phyloP scores from a whole-genome alignment of 352 stramenopile species.

The Phytophthora citrophthora region DNA sequence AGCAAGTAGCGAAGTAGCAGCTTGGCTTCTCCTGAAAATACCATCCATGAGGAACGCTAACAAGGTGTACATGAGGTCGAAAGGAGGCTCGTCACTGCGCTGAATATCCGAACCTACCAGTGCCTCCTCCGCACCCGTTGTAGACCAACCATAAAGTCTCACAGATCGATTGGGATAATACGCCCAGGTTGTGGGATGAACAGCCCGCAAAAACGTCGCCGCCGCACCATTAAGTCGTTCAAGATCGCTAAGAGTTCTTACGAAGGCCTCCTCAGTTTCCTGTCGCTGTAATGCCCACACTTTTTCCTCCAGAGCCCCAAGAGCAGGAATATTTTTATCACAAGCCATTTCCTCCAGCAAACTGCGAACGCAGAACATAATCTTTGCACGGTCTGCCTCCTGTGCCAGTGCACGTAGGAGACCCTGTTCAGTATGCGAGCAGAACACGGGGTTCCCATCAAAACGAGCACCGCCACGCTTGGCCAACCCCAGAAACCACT shows the following conservation, averaged over 20 bases:
- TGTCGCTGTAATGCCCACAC: conserved; percentile 69
- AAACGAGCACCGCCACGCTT: conserved; percentile 59
- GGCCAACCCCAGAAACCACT: conserved; percentile 72
- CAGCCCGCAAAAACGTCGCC: conserved; percentile 58
- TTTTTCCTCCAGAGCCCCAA: conserved; percentile 62
- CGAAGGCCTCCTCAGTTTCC: conserved; percentile 65
- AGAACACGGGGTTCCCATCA: conserved; percentile 62
- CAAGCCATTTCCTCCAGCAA: conserved; percentile 68
- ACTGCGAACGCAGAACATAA: conserved; percentile 79
- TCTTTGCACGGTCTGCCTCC: conserved; percentile 58
- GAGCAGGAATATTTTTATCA: conserved; percentile 80
- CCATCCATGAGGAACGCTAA: conserved; percentile 81
- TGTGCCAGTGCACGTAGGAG: conserved; percentile 60
- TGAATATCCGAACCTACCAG: conserved; percentile 65
- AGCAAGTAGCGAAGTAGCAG: conserved; percentile 55
- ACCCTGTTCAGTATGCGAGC: conserved; percentile 63
- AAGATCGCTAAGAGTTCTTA: conserved; percentile 53
- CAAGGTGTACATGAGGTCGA: conserved; percentile 84
- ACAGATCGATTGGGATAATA: conserved; percentile 70
- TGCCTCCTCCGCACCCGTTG: conserved; percentile 61
- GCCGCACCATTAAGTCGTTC: conserved; percentile 61
- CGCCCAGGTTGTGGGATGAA: conserved; percentile 75
- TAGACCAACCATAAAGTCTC: conserved; percentile 73
- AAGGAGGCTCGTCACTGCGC: conserved; percentile 73
- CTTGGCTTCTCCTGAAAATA: conserved; percentile 77